Percentiles rank a stretch among this genome's conserved stretches.
These are phyloP conservation scores for Lagerstroemia fauriei DNA, from an alignment of 441 rosid species.

Conservation along the genomic window DNA sequence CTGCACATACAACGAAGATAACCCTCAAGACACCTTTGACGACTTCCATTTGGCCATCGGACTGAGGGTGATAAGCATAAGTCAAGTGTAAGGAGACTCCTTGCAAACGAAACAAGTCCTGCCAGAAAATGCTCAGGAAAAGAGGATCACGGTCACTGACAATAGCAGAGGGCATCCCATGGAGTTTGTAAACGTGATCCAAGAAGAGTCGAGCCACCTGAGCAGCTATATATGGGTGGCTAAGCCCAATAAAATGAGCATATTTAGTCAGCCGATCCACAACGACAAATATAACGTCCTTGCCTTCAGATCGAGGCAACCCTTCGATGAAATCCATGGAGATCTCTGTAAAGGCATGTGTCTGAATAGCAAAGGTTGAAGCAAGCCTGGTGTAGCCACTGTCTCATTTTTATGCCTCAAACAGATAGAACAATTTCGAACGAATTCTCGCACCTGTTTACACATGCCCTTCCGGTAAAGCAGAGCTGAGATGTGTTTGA, in stretches of 20 bases:
- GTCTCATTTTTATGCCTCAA: no score
- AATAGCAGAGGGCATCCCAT: not conserved
- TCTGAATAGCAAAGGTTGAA: no score
- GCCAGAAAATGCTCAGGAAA: not conserved
- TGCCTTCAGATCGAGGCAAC: not conserved
- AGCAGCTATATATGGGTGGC: not conserved
- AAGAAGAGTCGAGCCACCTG: not conserved
- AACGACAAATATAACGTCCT: not conserved
- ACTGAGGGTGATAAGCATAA: not conserved
- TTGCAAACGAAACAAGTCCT: not conserved
- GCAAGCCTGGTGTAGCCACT: no score
- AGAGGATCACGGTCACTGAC: not conserved
- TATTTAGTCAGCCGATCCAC: not conserved
- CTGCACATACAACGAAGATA: not conserved
- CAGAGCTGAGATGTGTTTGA: no score
- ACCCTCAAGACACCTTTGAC: not conserved
- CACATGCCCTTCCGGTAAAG: no score
- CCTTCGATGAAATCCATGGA: no score
- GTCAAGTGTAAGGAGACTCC: not conserved
- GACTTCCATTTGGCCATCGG: not conserved
- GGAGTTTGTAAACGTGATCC: not conserved
- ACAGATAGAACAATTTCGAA: no score
- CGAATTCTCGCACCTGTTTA: no score
- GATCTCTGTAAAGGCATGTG: no score
- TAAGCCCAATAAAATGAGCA: not conserved